phyloP scores from a whole-genome alignment of 371 early-diverging fungal species.

The Quaeritorhiza haematococci region DNA sequence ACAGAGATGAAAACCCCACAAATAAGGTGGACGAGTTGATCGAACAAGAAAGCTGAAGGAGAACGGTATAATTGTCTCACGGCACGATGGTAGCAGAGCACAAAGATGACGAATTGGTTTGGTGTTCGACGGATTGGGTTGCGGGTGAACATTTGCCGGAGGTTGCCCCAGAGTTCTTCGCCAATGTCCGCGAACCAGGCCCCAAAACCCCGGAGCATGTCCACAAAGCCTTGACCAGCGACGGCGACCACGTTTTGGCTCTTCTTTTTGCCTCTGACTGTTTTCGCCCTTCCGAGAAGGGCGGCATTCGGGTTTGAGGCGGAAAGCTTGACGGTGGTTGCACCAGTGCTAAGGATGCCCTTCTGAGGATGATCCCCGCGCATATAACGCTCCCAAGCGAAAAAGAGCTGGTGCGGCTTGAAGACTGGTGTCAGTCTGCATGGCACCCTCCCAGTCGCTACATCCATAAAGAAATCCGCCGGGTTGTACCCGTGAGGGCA shows the following conservation, averaged over 20 bases:
- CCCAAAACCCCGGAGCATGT: too few species aligned
- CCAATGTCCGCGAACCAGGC: too few species aligned
- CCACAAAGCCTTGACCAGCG: too few species aligned
- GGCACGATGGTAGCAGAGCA: constrained; percentile 11
- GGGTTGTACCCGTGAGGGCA: constrained; percentile 19
- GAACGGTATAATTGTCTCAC: constrained; percentile 19
- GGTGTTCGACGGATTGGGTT: too few species aligned
- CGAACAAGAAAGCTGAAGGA: constrained; percentile 9
- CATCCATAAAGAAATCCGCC: constrained; percentile 47
- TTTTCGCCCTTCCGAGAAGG: constrained; percentile 20
- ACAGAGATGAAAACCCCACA: constrained; percentile 29
- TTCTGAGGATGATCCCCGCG: too few species aligned
- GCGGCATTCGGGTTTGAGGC: too few species aligned
- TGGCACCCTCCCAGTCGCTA: constrained; percentile 21
- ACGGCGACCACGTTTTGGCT: too few species aligned
- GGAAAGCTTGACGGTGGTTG: background rate
- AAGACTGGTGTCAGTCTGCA: constrained; percentile 9
- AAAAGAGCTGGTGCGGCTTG: too few species aligned
- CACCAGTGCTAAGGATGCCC: background rate
- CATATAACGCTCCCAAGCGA: too few species aligned
- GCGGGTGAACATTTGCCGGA: too few species aligned
- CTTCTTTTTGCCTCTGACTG: background rate
- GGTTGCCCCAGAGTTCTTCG: too few species aligned
- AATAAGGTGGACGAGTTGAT: constrained; percentile 20
- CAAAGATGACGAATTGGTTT: too few species aligned